Evolutionary conservation across 305 asterid species (phyloP).

Genomic region (Coffea humblotiana): DNA sequence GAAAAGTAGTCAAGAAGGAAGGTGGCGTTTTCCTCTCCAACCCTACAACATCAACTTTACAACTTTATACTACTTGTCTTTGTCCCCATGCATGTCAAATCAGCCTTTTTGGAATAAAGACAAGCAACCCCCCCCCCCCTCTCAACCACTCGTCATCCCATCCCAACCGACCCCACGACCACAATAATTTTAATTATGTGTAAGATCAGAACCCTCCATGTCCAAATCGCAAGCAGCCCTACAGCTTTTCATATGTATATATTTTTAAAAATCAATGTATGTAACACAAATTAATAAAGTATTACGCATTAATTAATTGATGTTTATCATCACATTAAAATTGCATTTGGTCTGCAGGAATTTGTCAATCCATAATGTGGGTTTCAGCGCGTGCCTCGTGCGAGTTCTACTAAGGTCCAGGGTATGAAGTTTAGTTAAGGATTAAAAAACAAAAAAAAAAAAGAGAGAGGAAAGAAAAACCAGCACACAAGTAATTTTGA

Average conservation of each 20-base stretch:
- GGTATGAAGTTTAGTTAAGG: too few relatives aligned
- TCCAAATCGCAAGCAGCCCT: neutral
- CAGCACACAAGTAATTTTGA: too few relatives aligned
- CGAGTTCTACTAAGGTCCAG: neutral
- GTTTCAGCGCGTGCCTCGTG: neutral
- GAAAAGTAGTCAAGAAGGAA: constrained; percentile 24
- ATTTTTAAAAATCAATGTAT: neutral
- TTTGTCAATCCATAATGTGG: neutral
- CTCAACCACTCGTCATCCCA: constrained; percentile 39
- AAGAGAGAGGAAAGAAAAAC: too few relatives aligned
- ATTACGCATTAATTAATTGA: neutral
- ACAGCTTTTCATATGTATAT: neutral
- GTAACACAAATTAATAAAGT: neutral
- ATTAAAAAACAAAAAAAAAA: too few relatives aligned
- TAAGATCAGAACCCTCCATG: neutral
- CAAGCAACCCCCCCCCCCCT: constrained; percentile 31
- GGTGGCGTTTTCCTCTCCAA: constrained; percentile 31
- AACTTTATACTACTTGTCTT: constrained; percentile 39
- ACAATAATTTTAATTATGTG: neutral
- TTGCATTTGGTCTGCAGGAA: neutral
- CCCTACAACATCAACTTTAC: constrained; percentile 39
- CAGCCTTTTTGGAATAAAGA: constrained; percentile 51
- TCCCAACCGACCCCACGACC: constrained; percentile 13
- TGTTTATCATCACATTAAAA: neutral
- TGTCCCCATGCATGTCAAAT: constrained; percentile 25